Base-by-base conservation (phyloP, 2,329 filamentous ascomycete species). In the Didymosphaeria variabile region DNA sequence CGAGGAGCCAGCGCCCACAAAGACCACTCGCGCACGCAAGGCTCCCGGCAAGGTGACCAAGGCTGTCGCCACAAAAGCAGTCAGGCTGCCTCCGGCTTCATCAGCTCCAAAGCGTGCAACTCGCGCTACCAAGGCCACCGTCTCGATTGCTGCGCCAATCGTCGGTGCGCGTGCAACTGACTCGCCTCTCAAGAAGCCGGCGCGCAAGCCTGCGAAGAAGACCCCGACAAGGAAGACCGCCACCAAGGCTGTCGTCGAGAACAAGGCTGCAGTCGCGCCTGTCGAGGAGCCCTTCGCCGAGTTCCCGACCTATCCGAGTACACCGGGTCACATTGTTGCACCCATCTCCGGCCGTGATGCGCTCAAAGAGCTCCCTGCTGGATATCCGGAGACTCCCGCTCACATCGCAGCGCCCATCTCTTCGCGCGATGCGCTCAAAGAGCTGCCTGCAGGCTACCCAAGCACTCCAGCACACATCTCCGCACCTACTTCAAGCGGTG, bases 121-220 rank as follows among this genome's bases (percentile, higher is more conserved):
- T 40, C 69, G 72, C 40, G 70, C 62, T 12, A 70, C 67, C 57
- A 66, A 65, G 62, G 65, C 56, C 40, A 62, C 66, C 19, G 58
- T 56, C 21, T 32, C 47, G 1, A 32, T 50, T 17, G 47, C 47
- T 15, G 29, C 47, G 13, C 47, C 47, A 5, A 12, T 29, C 13
- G 29, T 21, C 29, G 29, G 19, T 13, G 52, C 61, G 4, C 52
- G 66, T 1, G 19, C 32, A 46, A 62, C 66, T 52, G 65, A 69
- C 8, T 74, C 71, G n/a, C 72, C 72, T 1, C 63, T 70, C 49
- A 71, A 70, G 57, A 60, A 65, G 31, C 70, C 70, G 19, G 69
- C 72, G 10, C 70, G 71, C 50, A 75, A 73, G 58, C 67, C 65
- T 8, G 46, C 29, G 10, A 57, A 60, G 34, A 61, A 60, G 23